Conservation (phyloP, 2,329 filamentous ascomycete genomes). For the Penicillium sp. region DNA sequence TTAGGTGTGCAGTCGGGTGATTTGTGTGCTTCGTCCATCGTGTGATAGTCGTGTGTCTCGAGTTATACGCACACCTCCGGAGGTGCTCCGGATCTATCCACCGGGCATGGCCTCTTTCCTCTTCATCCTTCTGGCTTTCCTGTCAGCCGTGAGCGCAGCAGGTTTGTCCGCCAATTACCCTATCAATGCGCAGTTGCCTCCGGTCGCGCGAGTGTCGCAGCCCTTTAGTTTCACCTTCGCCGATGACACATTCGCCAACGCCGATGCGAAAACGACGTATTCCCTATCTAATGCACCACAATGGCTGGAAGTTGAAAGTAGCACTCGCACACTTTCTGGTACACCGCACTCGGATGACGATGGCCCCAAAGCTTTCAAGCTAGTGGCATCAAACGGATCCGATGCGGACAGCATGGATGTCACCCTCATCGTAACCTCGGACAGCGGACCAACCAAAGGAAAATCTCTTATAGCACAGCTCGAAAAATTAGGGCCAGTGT, state of each 20-base stretch:
- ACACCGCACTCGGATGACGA: constrained; percentile 60
- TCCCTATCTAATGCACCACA: constrained; percentile 62
- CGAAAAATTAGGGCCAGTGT: constrained; percentile 34
- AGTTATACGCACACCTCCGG: constrained; percentile 13
- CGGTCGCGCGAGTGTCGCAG: constrained; percentile 67
- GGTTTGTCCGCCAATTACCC: constrained; percentile 59
- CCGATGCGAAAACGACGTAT: constrained; percentile 59
- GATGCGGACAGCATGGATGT: constrained; percentile 64
- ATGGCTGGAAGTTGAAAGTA: constrained; percentile 72
- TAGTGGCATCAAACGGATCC: constrained; percentile 67
- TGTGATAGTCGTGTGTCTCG: constrained; percentile 16
- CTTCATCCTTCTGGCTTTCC: constrained; percentile 25
- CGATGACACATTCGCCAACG: constrained; percentile 67
- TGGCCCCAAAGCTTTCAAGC: constrained; percentile 60
- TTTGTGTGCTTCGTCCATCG: constrained; percentile 1
- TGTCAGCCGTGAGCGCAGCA: constrained; percentile 33
- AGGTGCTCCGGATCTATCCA: constrained; percentile 15
- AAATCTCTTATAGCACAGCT: constrained; percentile 38
- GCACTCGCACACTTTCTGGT: constrained; percentile 65
- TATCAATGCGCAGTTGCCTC: constrained; percentile 79
- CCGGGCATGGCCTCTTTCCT: constrained; percentile 29
- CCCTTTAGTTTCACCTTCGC: constrained; percentile 46
- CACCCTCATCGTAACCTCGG: constrained; percentile 66
- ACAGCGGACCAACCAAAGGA: constrained; percentile 36
- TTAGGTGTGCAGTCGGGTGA: neutral